Percentiles rank a stretch among this genome's conserved stretches.
These are phyloP conservation scores for Castanea crenata DNA, from an alignment of 306 rosid genomes.

Conservation along the genomic window DNA sequence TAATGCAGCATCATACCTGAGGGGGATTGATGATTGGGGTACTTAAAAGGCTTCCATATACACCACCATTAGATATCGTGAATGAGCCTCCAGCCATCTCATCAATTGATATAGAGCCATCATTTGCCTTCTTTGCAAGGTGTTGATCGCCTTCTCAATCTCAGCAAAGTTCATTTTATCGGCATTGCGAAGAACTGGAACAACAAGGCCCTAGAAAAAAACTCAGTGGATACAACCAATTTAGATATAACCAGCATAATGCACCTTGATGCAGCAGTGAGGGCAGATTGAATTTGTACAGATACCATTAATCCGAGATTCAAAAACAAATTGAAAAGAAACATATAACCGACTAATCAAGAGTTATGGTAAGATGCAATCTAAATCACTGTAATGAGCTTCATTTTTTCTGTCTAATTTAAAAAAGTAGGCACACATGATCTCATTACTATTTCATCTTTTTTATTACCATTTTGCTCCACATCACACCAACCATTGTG, in stretches of 20 bases:
- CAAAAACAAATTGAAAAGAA: no score
- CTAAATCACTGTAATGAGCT: no score
- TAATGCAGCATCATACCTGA: slow-evolving; percentile 34
- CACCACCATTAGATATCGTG: slow-evolving; percentile 61
- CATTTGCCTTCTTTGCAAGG: slow-evolving; percentile 56
- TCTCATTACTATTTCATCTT: background rate
- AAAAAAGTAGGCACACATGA: background rate
- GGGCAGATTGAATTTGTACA: no score
- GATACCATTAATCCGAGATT: no score
- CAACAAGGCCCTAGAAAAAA: slow-evolving; percentile 52
- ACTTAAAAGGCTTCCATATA: slow-evolving; percentile 58
- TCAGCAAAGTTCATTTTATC: slow-evolving; percentile 50
- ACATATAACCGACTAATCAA: no score
- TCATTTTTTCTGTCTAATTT: no score
- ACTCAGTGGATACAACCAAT: background rate
- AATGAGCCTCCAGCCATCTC: slow-evolving; percentile 67
- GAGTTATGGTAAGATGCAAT: no score
- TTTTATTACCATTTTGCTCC: background rate
- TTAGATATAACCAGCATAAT: no score
- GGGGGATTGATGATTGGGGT: slow-evolving; percentile 63
- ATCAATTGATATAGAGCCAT: slow-evolving; percentile 53
- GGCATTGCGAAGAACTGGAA: slow-evolving; percentile 51
- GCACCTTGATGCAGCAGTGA: no score
- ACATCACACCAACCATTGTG: background rate
- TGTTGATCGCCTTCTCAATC: slow-evolving; percentile 52